Percentiles rank a stretch among this genome's conserved stretches.
Conservation (phyloP, 2,329 filamentous ascomycete genomes). For the Laburnicola sp. region DNA sequence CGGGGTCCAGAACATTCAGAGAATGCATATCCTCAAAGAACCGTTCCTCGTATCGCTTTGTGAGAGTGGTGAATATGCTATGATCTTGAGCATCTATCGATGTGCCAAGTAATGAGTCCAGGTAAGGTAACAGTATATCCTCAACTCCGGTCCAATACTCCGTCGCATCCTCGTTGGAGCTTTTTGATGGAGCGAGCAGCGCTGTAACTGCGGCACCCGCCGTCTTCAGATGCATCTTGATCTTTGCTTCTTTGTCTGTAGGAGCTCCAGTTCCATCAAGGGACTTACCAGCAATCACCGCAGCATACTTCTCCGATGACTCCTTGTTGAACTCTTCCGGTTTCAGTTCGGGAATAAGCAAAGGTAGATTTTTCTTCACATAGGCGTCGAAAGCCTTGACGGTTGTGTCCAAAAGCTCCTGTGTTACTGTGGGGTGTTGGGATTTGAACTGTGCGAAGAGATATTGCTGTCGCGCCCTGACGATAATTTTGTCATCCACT, state of each 20-base stretch:
- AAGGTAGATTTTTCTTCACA: slow-evolving; percentile 68
- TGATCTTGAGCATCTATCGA: slow-evolving; percentile 64
- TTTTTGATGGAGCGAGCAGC: slow-evolving; percentile 42
- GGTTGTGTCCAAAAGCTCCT: slow-evolving; percentile 54
- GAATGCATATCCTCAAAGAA: slow-evolving; percentile 87
- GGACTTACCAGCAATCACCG: slow-evolving; percentile 58
- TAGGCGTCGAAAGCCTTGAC: slow-evolving; percentile 60
- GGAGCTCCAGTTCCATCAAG: slow-evolving; percentile 58
- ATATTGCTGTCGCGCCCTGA: slow-evolving; percentile 73
- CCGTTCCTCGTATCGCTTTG: slow-evolving; percentile 80
- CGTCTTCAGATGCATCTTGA: slow-evolving; percentile 84
- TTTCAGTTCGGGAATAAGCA: slow-evolving; percentile 50
- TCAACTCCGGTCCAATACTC: slow-evolving; percentile 62
- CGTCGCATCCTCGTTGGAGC: slow-evolving; percentile 38
- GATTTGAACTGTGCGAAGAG: slow-evolving; percentile 71
- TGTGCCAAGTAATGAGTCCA: slow-evolving; percentile 66
- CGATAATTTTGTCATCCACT: too few relatives aligned
- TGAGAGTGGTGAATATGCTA: slow-evolving; percentile 84
- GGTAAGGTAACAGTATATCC: slow-evolving; percentile 77
- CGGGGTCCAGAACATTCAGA: slow-evolving; percentile 81
- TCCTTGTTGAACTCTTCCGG: slow-evolving; percentile 54
- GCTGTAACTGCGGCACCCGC: slow-evolving; percentile 58
- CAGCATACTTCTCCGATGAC: slow-evolving; percentile 56
- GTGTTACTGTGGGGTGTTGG: slow-evolving; percentile 49
- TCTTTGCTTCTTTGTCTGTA: slow-evolving; percentile 79